These are phyloP conservation scores for Aspergillus baeticus DNA, from an alignment of 495 filamentous ascomycete species.

Conservation along the genomic window DNA sequence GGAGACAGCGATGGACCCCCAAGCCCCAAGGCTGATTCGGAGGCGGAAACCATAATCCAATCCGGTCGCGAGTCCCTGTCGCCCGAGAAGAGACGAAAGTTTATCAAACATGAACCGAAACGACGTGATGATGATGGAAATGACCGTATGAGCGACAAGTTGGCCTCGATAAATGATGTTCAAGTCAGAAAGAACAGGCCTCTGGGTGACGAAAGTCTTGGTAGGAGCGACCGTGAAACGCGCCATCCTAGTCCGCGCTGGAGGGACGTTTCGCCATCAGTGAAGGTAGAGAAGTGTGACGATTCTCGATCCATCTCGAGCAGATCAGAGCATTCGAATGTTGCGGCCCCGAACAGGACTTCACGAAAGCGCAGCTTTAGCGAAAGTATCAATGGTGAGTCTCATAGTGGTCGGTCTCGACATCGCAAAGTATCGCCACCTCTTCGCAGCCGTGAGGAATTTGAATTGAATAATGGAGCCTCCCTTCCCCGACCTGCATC, in stretches of 20 bases:
- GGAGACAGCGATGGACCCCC: conserved; percentile 35
- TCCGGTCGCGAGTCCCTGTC: conserved; percentile 70
- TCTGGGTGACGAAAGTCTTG: conserved; percentile 25
- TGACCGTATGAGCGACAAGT: conserved; percentile 39
- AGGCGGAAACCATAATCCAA: conserved; percentile 79
- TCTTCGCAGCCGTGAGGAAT: conserved; percentile 26
- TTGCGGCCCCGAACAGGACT: conserved; percentile 17
- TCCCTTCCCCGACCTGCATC: conserved; percentile 31
- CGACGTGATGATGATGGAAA: conserved; percentile 56
- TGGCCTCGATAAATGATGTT: conserved; percentile 20
- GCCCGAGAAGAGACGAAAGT: conserved; percentile 65
- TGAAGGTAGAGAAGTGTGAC: conserved; percentile 41
- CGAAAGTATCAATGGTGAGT: conserved; percentile 39
- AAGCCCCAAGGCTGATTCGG: conserved; percentile 61
- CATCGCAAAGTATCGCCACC: conserved; percentile 21
- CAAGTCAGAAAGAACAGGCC: conserved; percentile 36
- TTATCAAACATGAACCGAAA: conserved; percentile 62
- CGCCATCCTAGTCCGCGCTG: conserved; percentile 28
- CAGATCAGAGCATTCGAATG: conserved; percentile 18
- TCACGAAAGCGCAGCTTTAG: conserved; percentile 45
- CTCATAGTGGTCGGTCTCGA: conserved; percentile 24
- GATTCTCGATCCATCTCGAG: conserved; percentile 26
- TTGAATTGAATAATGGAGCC: conserved; percentile 23
- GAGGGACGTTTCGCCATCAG: conserved; percentile 28
- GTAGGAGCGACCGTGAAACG: conserved; percentile 23